These are phyloP conservation scores for Protea cynaroides DNA, from an alignment of 164 flowering plant genomes.

Conservation along the genomic window DNA sequence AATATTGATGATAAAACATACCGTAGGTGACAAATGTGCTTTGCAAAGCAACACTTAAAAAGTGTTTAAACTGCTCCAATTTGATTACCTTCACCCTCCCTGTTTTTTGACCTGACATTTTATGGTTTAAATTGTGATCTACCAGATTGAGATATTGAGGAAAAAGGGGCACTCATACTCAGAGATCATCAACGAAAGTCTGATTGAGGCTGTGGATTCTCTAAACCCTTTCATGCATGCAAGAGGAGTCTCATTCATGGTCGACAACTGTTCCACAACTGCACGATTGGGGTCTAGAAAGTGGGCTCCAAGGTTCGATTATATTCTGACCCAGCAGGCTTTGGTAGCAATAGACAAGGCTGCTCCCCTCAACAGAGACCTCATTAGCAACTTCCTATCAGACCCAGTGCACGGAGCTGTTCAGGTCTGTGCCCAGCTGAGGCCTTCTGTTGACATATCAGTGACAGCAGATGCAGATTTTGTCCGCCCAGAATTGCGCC, in stretches of 20 bases:
- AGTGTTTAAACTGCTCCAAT: too few relatives aligned
- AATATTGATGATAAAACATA: too few relatives aligned
- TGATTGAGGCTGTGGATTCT: slow-evolving; percentile 91
- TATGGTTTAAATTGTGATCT: too few relatives aligned
- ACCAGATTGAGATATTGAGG: slow-evolving; percentile 87
- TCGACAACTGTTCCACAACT: slow-evolving; percentile 94
- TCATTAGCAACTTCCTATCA: slow-evolving; percentile 80
- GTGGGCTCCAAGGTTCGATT: slow-evolving; percentile 97
- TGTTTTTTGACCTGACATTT: too few relatives aligned
- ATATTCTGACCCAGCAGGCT: slow-evolving; percentile 84
- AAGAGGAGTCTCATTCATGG: slow-evolving; percentile 93
- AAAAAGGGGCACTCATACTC: slow-evolving; percentile 96
- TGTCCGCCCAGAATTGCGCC: slow-evolving; percentile 83
- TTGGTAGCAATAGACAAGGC: slow-evolving; percentile 69
- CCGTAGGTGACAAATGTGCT: too few relatives aligned
- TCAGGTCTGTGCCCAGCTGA: slow-evolving; percentile 77
- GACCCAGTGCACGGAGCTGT: slow-evolving; percentile 89
- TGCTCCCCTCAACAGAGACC: slow-evolving; percentile 67
- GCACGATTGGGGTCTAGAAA: slow-evolving; percentile 91
- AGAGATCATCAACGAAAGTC: slow-evolving; percentile 91
- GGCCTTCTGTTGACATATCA: slow-evolving; percentile 90
- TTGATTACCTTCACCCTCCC: too few relatives aligned
- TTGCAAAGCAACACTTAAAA: too few relatives aligned
- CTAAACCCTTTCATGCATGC: slow-evolving; percentile 98
- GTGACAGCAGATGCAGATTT: slow-evolving; percentile 88